A percentile compares a stretch with the other conserved stretches of the same genome.
Evolutionary conservation across 192 early-diverging fungal genomes (phyloP).

Genomic region (Backusella morwellensis): DNA sequence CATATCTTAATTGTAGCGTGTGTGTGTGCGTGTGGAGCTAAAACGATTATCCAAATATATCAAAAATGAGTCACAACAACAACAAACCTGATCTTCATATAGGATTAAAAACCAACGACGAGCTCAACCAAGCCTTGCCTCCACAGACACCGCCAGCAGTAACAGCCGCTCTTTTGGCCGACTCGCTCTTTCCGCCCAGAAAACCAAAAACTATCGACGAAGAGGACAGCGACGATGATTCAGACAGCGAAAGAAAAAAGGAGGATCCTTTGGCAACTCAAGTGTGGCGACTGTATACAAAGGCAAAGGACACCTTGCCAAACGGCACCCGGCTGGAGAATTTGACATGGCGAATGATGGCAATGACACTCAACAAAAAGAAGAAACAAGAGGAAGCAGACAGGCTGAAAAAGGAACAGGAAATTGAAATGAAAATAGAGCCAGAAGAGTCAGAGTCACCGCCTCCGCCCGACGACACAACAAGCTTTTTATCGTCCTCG

Average conservation of each 20-base stretch:
- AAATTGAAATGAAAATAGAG: not conserved
- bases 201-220: not conserved
- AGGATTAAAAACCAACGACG: not conserved
- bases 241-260: slow-evolving; percentile 34
- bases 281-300: slow-evolving; percentile 76
- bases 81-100: not conserved
- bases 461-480: slow-evolving; percentile 31
- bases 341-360: slow-evolving; percentile 83
- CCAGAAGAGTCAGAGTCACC: slow-evolving; percentile 1
- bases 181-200: slow-evolving; percentile 38
- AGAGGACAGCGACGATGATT: slow-evolving; percentile 6
- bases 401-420: not conserved
- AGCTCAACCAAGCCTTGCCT: not conserved
- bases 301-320: slow-evolving; percentile 76
- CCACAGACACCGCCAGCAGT: slow-evolving; percentile 25
- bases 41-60: not conserved
- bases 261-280: slow-evolving; percentile 57
- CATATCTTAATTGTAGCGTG: not conserved
- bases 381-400: slow-evolving; percentile 14
- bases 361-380: slow-evolving; percentile 55
- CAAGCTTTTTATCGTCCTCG: slow-evolving; percentile 33
- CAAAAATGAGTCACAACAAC: not conserved
- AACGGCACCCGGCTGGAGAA: slow-evolving; percentile 82
- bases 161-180: slow-evolving; percentile 32
- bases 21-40: not conserved